Evolutionary conservation across 345 rosid species (phyloP).

Genomic region (Orychophragmus violaceus): DNA sequence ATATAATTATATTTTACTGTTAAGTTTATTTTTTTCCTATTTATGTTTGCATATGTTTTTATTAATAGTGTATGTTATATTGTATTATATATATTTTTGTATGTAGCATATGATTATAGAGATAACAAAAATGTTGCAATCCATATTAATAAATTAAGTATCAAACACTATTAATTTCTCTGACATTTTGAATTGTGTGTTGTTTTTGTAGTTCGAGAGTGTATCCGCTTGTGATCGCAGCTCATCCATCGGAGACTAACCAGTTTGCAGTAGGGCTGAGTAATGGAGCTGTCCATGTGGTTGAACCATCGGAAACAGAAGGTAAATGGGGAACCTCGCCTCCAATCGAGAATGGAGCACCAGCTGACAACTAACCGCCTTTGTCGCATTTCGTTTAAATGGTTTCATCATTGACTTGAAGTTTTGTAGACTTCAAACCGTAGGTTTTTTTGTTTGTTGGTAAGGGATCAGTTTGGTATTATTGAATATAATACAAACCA

Average conservation of each 20-base stretch:
- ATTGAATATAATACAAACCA: background rate
- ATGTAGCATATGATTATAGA: too few relatives aligned
- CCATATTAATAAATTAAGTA: too few relatives aligned
- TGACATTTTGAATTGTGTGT: background rate
- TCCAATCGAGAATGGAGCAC: constrained; percentile 61
- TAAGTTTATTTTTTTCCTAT: too few relatives aligned
- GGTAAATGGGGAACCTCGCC: constrained; percentile 87
- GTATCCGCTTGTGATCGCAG: constrained; percentile 71
- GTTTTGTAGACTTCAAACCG: background rate
- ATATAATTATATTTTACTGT: too few relatives aligned
- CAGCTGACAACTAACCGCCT: constrained; percentile 38
- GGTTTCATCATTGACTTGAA: background rate
- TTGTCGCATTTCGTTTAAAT: background rate
- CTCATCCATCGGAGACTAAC: constrained; percentile 64
- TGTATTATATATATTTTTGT: too few relatives aligned
- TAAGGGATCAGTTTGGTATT: background rate
- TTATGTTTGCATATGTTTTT: too few relatives aligned
- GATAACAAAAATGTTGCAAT: too few relatives aligned
- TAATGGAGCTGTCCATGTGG: constrained; percentile 58
- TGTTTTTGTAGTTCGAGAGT: constrained; percentile 56
- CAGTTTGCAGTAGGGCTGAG: constrained; percentile 78
- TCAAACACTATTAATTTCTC: background rate
- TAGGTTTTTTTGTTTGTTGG: background rate
- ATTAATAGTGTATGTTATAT: too few relatives aligned
- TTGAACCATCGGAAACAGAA: constrained; percentile 70